phyloP scores from a whole-genome alignment of 148 eudicot species.

The Arctostaphylos glauca region DNA sequence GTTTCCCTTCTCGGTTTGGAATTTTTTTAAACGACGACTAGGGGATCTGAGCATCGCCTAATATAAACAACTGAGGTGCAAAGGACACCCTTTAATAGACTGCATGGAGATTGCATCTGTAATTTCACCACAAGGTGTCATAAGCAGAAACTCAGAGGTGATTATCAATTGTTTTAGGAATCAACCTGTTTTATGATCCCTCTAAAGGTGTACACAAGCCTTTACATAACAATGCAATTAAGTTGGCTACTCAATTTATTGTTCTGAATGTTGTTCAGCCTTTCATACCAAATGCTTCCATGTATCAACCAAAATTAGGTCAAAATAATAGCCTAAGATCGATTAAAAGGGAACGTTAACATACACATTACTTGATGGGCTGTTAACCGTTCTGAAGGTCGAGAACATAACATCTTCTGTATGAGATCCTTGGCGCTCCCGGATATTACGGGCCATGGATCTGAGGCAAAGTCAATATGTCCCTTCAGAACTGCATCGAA shows the following conservation, averaged over 20 bases:
- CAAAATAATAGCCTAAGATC: constrained; percentile 8
- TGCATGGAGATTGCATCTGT: not conserved
- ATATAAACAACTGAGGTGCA: not conserved
- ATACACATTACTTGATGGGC: constrained; percentile 96
- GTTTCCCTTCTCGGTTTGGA: not conserved
- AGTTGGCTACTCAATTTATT: not conserved
- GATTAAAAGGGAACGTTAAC: constrained; percentile 23
- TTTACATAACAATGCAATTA: not conserved
- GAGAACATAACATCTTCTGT: constrained; percentile 73
- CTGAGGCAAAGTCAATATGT: constrained; percentile 88
- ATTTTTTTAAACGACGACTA: not conserved
- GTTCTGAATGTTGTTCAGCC: not conserved
- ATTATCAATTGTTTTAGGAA: not conserved
- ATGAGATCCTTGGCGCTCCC: constrained; percentile 95
- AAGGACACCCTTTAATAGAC: constrained; percentile 7
- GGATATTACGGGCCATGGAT: constrained; percentile 93
- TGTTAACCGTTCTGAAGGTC: constrained; percentile 67
- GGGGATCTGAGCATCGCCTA: not conserved
- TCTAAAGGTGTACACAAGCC: not conserved
- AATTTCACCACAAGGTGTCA: not conserved
- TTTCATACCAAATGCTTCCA: not conserved
- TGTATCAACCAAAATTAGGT: not conserved
- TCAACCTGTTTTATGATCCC: not conserved
- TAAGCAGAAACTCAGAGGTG: not conserved
- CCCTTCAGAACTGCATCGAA: constrained; percentile 95